phyloP scores from a whole-genome alignment of 1,284 basidiomycete species.

The Amylostereum chailletii region DNA sequence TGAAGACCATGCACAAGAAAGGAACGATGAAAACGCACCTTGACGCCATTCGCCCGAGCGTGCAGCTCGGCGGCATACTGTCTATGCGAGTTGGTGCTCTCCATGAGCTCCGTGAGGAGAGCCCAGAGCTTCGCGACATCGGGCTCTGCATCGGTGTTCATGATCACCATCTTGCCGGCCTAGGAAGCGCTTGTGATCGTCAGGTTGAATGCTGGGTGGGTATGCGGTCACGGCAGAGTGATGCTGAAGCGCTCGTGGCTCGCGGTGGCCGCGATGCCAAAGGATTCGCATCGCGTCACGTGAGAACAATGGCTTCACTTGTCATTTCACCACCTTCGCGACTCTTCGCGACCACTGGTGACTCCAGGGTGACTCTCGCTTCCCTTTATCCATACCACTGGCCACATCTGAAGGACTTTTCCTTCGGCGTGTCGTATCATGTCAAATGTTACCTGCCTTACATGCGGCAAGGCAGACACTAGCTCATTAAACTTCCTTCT shows the following conservation, averaged over 20 bases:
- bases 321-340: not conserved
- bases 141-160: constrained; percentile 31
- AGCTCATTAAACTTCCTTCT: constrained; percentile 10
- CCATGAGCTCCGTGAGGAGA: constrained; percentile 71
- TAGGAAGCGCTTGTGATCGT: not conserved
- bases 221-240: not conserved
- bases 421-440: too few species aligned
- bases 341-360: too few species aligned
- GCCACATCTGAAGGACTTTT: too few species aligned
- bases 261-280: not conserved
- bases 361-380: too few species aligned
- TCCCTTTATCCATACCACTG: too few species aligned
- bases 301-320: constrained; percentile 7
- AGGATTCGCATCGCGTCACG: not conserved
- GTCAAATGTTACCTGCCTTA: constrained; percentile 2
- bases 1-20: not conserved
- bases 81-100: constrained; percentile 80
- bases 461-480: constrained; percentile 7
- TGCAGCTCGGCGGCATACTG: constrained; percentile 48
- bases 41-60: constrained; percentile 67
- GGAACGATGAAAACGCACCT: constrained; percentile 39
- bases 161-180: constrained; percentile 27
- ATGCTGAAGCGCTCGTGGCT: not conserved
- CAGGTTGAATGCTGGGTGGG: not conserved
- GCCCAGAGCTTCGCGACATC: constrained; percentile 65